A percentile compares a stretch with the other conserved stretches of the same genome.
These are phyloP conservation scores for Musa balbisiana DNA, from an alignment of 202 grass and related monocot genomes.

Conservation along the genomic window DNA sequence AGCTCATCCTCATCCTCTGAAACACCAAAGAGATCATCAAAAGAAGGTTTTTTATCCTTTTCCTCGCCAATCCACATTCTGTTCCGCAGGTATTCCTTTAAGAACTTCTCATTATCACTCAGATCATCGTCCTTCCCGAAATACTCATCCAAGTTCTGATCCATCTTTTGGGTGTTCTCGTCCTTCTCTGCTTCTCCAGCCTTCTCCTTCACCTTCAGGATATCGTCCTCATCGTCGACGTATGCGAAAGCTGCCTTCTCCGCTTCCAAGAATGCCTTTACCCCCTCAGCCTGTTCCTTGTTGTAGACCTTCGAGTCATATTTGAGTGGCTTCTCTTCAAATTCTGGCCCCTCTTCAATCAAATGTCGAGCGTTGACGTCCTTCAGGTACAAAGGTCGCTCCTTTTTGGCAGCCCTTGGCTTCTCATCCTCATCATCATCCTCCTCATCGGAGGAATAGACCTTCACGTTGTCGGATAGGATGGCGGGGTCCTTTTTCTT, in stretches of 20 bases:
- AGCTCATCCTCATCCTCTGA: slow-evolving; percentile 60
- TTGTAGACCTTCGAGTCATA: slow-evolving; percentile 46
- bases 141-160: slow-evolving; percentile 44
- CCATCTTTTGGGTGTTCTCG: slow-evolving; percentile 27
- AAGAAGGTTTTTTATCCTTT: slow-evolving; percentile 22
- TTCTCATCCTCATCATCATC: slow-evolving; percentile 37
- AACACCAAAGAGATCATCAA: slow-evolving; percentile 37
- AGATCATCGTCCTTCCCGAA: slow-evolving; percentile 64
- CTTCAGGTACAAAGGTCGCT: slow-evolving; percentile 67
- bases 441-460: slow-evolving; percentile 31
- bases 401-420: slow-evolving; percentile 38
- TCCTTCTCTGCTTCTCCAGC: slow-evolving; percentile 4
- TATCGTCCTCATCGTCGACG: slow-evolving; percentile 23
- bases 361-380: slow-evolving; percentile 66
- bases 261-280: slow-evolving; percentile 46
- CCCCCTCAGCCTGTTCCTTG: slow-evolving; percentile 40
- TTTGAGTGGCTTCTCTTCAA: slow-evolving; percentile 36
- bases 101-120: slow-evolving; percentile 62
- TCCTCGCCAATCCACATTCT: slow-evolving; percentile 42
- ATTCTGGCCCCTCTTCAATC: slow-evolving; percentile 68
- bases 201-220: slow-evolving; percentile 40
- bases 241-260: slow-evolving; percentile 33
- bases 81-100: slow-evolving; percentile 61
- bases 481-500: slow-evolving; percentile 50
- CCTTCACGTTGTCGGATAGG: slow-evolving; percentile 41